Conservation (phyloP, 2,329 filamentous ascomycete species). For the Raffaelea ambrosiae region DNA sequence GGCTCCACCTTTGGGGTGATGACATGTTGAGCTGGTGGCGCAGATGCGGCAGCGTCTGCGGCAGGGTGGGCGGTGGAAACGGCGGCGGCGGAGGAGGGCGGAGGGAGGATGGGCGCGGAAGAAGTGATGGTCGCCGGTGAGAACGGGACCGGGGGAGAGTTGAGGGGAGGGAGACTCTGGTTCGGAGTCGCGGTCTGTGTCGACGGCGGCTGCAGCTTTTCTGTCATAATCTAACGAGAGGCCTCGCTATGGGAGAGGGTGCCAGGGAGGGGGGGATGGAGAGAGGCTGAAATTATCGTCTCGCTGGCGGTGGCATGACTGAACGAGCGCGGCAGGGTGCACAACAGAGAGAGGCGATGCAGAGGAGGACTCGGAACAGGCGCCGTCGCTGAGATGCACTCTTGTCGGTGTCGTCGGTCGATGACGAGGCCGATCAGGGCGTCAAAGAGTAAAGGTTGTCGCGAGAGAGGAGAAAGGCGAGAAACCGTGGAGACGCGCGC, state of each 20-base stretch:
- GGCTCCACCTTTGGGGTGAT: conserved; percentile 38
- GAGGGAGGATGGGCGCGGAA: neutral
- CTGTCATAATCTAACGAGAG: conserved; percentile 52
- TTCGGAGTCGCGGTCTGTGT: conserved; percentile 48
- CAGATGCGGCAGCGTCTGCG: neutral
- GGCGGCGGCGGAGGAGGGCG: conserved; percentile 1
- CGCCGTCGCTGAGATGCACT: neutral
- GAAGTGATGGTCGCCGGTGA: neutral
- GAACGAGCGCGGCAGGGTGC: neutral
- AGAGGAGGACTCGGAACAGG: neutral
- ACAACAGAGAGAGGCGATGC: neutral
- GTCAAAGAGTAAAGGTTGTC: neutral
- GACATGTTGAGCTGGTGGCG: conserved; percentile 26
- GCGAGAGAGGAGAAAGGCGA: neutral
- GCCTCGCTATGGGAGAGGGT: conserved; percentile 31
- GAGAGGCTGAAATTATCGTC: conserved; percentile 5
- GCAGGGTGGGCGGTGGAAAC: neutral
- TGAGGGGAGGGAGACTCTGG: conserved; percentile 36
- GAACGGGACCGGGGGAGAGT: conserved; percentile 10
- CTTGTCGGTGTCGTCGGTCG: neutral
- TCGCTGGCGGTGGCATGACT: conserved; percentile 41
- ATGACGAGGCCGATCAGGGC: neutral
- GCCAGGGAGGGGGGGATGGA: conserved; percentile 18
- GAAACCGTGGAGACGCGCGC: no score
- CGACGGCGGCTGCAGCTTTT: conserved; percentile 44